phyloP scores from a whole-genome alignment of 164 flowering plant genomes.

The Santalum album region DNA sequence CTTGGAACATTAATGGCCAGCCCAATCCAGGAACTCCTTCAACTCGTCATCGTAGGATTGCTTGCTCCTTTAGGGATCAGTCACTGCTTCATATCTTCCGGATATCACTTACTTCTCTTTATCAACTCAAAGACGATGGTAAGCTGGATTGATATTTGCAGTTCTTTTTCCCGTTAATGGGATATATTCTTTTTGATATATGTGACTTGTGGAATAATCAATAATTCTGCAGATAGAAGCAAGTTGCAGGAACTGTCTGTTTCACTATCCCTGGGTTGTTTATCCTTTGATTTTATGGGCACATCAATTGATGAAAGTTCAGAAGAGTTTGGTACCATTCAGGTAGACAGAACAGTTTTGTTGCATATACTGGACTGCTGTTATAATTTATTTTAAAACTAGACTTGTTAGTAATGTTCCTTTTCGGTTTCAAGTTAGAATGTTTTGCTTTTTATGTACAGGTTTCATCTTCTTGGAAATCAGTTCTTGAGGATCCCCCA shows the following conservation, averaged over 20 bases:
- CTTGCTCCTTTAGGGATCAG: conserved; percentile 87
- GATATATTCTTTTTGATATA: background rate
- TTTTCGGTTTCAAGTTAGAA: background rate
- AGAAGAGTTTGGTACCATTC: conserved; percentile 97
- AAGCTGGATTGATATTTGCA: conserved; percentile 7
- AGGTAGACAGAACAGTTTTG: conserved; percentile 32
- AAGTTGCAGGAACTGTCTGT: conserved; percentile 79
- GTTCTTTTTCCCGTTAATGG: background rate
- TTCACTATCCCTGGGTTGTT: conserved; percentile 75
- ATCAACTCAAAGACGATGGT: conserved; percentile 82
- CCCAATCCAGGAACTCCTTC: conserved; percentile 81
- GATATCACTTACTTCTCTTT: conserved; percentile 73
- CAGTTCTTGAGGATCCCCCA: conserved; percentile 79
- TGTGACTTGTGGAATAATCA: background rate
- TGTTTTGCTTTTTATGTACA: conserved; percentile 14
- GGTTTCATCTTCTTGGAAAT: conserved; percentile 88
- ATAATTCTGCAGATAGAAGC: conserved; percentile 39
- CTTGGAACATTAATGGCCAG: conserved; percentile 25
- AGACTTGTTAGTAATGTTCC: too few species aligned
- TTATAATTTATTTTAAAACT: too few species aligned
- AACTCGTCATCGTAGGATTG: conserved; percentile 85
- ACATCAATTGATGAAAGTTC: conserved; percentile 97
- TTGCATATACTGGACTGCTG: background rate
- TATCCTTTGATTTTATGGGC: conserved; percentile 95
- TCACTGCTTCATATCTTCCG: conserved; percentile 78